Percentiles rank a stretch among this genome's conserved stretches.
Conservation (phyloP, 495 filamentous ascomycete genomes). For the Pseudomonodictys pantanalensis region DNA sequence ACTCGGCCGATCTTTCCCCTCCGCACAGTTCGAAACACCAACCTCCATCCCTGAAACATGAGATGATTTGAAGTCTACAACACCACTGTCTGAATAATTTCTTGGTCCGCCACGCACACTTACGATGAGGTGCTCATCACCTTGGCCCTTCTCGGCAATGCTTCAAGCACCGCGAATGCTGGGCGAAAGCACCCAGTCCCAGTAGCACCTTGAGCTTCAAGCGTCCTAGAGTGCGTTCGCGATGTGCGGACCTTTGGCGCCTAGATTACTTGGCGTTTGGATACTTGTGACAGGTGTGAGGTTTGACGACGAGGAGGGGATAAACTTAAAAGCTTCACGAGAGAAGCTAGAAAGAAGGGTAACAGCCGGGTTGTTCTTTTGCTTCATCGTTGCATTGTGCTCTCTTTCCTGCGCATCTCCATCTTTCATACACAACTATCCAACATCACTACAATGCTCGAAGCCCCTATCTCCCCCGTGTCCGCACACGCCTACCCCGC, state of each 20-base stretch:
- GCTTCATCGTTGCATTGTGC: background rate
- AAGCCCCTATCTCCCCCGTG: conserved; percentile 4
- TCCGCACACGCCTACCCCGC: background rate
- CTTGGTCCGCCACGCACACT: conserved; percentile 3
- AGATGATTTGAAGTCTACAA: conserved; percentile 17
- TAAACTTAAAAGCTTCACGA: background rate
- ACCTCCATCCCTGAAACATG: conserved; percentile 16
- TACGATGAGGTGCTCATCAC: background rate
- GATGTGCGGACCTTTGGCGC: conserved; percentile 14
- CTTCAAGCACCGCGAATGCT: background rate
- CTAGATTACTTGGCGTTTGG: conserved; percentile 24
- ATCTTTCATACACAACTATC: background rate
- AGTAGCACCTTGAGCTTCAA: no score
- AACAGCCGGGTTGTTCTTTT: background rate
- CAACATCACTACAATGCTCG: conserved; percentile 1
- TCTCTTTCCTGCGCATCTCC: background rate
- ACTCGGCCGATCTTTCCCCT: no score
- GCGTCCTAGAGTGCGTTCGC: no score
- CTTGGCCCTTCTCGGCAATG: conserved; percentile 4
- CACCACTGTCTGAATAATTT: conserved; percentile 17
- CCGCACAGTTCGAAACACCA: conserved; percentile 31
- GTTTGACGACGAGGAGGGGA: background rate
- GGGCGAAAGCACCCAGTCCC: no score
- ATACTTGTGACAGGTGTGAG: background rate
- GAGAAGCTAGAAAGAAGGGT: background rate